These are phyloP conservation scores for Eimeria acervulina DNA, from an alignment of 169 alveolate genomes.

Conservation along the genomic window DNA sequence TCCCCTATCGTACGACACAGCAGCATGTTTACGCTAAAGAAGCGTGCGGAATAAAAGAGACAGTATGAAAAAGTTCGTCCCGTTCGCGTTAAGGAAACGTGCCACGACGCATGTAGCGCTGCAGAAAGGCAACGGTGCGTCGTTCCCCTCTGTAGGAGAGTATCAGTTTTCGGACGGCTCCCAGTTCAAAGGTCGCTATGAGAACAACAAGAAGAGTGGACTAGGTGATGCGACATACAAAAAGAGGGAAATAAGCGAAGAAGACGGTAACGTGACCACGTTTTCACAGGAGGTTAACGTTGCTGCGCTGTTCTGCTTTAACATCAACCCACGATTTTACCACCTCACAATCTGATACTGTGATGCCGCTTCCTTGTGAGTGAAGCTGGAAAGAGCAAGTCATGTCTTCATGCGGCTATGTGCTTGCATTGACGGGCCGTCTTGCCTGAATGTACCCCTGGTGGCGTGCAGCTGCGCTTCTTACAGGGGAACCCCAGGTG, in stretches of 20 bases:
- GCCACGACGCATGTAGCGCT: background rate
- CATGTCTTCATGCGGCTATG: background rate
- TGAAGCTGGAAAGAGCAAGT: background rate
- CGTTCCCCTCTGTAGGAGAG: conserved; percentile 39
- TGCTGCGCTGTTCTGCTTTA: background rate
- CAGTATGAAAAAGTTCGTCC: background rate
- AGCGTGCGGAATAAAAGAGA: background rate
- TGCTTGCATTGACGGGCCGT: background rate
- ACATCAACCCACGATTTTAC: background rate
- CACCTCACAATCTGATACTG: background rate
- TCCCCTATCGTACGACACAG: background rate
- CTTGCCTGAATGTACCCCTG: background rate
- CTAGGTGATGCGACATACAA: conserved; percentile 70
- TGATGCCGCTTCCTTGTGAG: background rate
- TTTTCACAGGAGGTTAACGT: background rate
- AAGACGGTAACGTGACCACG: conserved; percentile 26
- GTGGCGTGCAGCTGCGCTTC: background rate
- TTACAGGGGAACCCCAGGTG: conserved; percentile 60
- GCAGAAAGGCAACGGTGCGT: background rate
- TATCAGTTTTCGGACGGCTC: conserved; percentile 67
- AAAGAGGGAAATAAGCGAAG: background rate
- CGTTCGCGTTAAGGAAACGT: background rate
- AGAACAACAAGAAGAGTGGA: conserved; percentile 78
- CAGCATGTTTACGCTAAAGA: background rate
- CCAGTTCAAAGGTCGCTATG: conserved; percentile 65